A percentile compares a stretch with the other conserved stretches of the same genome.
Evolutionary conservation across 2,329 filamentous ascomycete genomes (phyloP).

Genomic region (Daldinia sp.): DNA sequence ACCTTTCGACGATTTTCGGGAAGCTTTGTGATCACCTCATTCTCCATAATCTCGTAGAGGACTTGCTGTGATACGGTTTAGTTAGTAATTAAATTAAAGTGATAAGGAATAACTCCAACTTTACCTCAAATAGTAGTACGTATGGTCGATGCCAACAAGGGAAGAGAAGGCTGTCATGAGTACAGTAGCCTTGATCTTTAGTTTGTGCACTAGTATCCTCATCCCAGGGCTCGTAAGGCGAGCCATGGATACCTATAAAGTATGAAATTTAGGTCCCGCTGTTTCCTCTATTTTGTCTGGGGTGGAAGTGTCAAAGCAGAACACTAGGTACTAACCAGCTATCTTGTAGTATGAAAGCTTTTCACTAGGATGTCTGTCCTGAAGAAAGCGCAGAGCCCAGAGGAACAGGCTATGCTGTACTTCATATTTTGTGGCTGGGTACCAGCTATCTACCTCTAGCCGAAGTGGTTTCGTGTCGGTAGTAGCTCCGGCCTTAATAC

Average conservation of each 20-base stretch:
- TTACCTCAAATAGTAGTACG: constrained; percentile 69
- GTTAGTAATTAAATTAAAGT: neutral
- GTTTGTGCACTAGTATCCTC: constrained; percentile 51
- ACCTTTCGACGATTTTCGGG: neutral
- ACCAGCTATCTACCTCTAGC: constrained; percentile 10
- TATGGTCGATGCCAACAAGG: constrained; percentile 76
- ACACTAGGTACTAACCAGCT: constrained; percentile 55
- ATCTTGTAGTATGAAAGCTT: constrained; percentile 71
- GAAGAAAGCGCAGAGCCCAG: neutral
- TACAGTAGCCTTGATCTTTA: constrained; percentile 62
- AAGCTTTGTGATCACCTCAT: constrained; percentile 15
- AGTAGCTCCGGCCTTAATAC: constrained; percentile 2
- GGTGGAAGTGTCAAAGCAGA: neutral
- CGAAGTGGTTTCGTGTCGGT: neutral
- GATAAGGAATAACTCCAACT: neutral
- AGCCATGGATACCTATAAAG: constrained; percentile 56
- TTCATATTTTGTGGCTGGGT: neutral
- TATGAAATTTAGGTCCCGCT: neutral
- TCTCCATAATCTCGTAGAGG: constrained; percentile 17
- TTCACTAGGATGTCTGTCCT: constrained; percentile 26
- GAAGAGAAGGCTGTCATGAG: constrained; percentile 71
- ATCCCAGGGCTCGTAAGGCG: constrained; percentile 70
- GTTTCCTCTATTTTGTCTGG: neutral
- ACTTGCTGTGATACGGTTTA: neutral
- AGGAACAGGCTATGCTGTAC: constrained; percentile 10